Conservation (phyloP, 2,329 filamentous ascomycete genomes). For the Amylocarpus encephaloides region DNA sequence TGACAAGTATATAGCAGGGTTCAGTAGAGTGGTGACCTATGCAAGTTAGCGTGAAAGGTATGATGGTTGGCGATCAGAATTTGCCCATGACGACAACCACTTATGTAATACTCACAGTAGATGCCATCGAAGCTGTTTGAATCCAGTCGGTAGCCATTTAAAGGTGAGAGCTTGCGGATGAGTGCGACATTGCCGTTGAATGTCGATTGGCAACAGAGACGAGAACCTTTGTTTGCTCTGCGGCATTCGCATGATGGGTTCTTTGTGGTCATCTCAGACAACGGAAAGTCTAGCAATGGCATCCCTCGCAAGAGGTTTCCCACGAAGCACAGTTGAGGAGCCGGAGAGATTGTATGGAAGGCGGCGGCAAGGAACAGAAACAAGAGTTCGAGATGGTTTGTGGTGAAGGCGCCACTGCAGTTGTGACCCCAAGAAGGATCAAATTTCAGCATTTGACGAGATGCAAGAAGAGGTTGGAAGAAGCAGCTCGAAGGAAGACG, state of each 20-base stretch:
- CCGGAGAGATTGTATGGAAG: neutral
- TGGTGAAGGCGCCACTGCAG: no score
- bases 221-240: slow-evolving; percentile 13
- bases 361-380: neutral
- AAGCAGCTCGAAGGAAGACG: no score
- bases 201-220: slow-evolving; percentile 14
- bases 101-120: slow-evolving; percentile 10
- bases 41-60: neutral
- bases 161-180: slow-evolving; percentile 10
- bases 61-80: neutral
- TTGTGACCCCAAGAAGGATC: no score
- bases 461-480: neutral
- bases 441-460: neutral
- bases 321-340: slow-evolving; percentile 7
- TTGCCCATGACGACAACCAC: neutral
- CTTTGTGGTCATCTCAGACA: slow-evolving; percentile 9
- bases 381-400: neutral
- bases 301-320: neutral
- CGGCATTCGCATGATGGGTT: slow-evolving; percentile 12
- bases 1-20: slow-evolving; percentile 18
- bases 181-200: slow-evolving; percentile 18
- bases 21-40: slow-evolving; percentile 7
- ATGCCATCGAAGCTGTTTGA: slow-evolving; percentile 18
- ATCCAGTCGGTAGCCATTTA: slow-evolving; percentile 13
- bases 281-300: slow-evolving; percentile 2